phyloP scores from a whole-genome alignment of 257 asterid species.

The Euphrasia confusa region DNA sequence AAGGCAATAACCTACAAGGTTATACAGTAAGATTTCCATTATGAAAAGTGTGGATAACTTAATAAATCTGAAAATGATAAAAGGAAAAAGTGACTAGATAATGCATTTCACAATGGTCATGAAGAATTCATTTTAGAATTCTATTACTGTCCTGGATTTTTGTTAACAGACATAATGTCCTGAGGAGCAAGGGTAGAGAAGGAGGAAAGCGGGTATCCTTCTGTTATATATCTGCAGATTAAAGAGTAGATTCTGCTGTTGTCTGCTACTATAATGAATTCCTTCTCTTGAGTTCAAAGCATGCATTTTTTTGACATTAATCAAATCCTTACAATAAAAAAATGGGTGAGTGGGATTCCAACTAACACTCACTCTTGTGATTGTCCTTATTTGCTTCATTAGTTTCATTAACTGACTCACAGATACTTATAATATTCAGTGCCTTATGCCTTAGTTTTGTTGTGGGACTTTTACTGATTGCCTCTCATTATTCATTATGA shows the following conservation, averaged over 20 bases:
- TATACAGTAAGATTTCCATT: slow-evolving; percentile 6
- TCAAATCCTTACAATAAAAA: background rate
- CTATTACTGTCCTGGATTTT: background rate
- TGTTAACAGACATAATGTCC: slow-evolving; percentile 11
- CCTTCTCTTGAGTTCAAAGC: background rate
- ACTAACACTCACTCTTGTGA: background rate
- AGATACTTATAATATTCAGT: background rate
- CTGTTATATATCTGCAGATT: slow-evolving; percentile 1
- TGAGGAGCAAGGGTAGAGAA: background rate
- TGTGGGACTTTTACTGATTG: background rate
- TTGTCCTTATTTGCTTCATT: slow-evolving; percentile 16
- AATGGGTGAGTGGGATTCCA: background rate
- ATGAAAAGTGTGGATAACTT: slow-evolving; percentile 11
- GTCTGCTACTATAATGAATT: slow-evolving; percentile 1
- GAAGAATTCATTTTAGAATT: slow-evolving; percentile 2
- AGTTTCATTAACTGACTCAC: slow-evolving; percentile 13
- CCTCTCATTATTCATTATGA: slow-evolving; percentile 4
- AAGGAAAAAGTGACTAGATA: slow-evolving; percentile 2
- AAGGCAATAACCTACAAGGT: slow-evolving; percentile 9
- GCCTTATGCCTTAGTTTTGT: slow-evolving; percentile 11
- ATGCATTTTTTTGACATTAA: background rate
- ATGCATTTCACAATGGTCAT: background rate
- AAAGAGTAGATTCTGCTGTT: slow-evolving; percentile 6
- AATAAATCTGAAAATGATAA: background rate
- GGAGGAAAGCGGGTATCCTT: slow-evolving; percentile 10